phyloP scores from a whole-genome alignment of 2,329 filamentous ascomycete genomes.

The Calycina herbarum region DNA sequence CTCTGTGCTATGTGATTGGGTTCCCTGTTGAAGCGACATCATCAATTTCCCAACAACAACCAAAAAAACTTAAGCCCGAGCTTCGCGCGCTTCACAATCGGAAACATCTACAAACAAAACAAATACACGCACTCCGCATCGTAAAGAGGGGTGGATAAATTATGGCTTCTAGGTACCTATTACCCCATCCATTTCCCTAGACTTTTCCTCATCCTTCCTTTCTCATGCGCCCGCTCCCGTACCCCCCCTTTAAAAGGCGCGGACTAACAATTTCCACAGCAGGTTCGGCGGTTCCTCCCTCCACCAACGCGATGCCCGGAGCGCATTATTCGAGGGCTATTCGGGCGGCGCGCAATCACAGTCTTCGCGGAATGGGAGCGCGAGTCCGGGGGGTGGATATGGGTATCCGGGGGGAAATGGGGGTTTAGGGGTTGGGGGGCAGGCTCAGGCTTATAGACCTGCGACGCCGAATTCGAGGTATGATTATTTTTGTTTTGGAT shows the following conservation, averaged over 20 bases:
- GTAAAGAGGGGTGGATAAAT: neutral
- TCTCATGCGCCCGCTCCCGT: neutral
- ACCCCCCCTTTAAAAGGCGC: neutral
- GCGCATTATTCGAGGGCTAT: slow-evolving; percentile 75
- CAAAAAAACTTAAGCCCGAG: slow-evolving; percentile 1
- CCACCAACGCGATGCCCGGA: slow-evolving; percentile 72
- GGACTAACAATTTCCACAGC: slow-evolving; percentile 13
- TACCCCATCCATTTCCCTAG: neutral
- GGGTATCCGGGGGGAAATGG: slow-evolving; percentile 50
- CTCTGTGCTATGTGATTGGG: neutral
- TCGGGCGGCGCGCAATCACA: slow-evolving; percentile 45
- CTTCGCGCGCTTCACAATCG: neutral
- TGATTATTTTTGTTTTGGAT: slow-evolving; percentile 28
- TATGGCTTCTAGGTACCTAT: neutral
- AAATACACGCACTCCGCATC: neutral
- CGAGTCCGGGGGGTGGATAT: slow-evolving; percentile 47
- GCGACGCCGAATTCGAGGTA: slow-evolving; percentile 73
- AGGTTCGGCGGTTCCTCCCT: slow-evolving; percentile 69
- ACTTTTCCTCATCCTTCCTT: neutral
- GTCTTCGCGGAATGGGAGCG: slow-evolving; percentile 28
- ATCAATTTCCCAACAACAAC: neutral
- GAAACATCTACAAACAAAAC: neutral
- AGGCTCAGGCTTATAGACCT: slow-evolving; percentile 53
- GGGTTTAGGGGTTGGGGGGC: slow-evolving; percentile 27
- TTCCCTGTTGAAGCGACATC: neutral